Conservation (phyloP, 108 stramenopile genomes). For the Pseudonitzschia pungens region DNA sequence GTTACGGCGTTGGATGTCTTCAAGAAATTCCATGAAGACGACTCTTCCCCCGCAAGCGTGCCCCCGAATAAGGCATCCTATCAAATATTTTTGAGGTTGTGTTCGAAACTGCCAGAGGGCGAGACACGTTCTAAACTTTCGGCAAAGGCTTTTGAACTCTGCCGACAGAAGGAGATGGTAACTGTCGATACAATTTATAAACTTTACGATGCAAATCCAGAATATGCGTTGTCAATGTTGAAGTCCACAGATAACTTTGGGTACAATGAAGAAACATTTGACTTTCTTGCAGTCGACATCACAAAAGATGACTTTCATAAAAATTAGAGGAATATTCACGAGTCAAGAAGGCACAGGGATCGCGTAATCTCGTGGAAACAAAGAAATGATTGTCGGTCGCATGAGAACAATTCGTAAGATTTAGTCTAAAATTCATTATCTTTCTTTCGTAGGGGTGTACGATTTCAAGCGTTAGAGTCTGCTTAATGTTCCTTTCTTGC, state of each 20-base stretch:
- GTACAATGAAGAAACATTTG: not conserved
- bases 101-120: slow-evolving; percentile 25
- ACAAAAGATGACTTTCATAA: not conserved
- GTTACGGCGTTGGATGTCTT: slow-evolving; percentile 22
- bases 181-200: slow-evolving; percentile 2
- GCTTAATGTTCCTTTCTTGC: not conserved
- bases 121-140: slow-evolving; percentile 21
- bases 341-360: too few relatives aligned
- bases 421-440: not conserved
- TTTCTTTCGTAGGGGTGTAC: not conserved
- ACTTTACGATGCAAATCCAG: slow-evolving; percentile 8
- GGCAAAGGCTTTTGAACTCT: slow-evolving; percentile 25
- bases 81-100: slow-evolving; percentile 28
- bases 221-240: not conserved
- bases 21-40: slow-evolving; percentile 22
- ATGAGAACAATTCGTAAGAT: not conserved
- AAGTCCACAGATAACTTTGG: not conserved
- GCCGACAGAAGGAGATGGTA: slow-evolving; percentile 22
- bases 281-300: not conserved
- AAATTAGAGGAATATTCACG: too few relatives aligned
- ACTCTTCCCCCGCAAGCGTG: not conserved
- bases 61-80: slow-evolving; percentile 30
- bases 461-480: not conserved
- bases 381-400: not conserved
- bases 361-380: not conserved